phyloP scores from a whole-genome alignment of 768 basidiomycete genomes.

The Xanthoconium purpureum region DNA sequence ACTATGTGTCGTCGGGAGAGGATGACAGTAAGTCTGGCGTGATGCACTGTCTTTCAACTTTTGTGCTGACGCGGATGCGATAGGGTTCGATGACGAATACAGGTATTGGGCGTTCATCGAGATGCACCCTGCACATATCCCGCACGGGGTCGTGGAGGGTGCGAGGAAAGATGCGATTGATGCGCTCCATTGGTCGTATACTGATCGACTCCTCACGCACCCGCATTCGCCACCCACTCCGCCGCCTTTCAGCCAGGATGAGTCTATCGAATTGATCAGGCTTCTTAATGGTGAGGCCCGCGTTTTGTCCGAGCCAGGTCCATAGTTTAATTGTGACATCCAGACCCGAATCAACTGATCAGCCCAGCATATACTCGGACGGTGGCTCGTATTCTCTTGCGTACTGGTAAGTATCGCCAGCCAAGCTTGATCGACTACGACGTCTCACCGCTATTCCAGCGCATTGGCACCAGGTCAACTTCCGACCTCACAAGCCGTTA shows the following conservation, averaged over 20 bases:
- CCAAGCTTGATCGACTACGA: background rate
- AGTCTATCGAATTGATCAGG: conserved; percentile 70
- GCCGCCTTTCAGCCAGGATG: conserved; percentile 71
- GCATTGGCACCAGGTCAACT: conserved; percentile 68
- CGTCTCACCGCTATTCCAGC: conserved; percentile 30
- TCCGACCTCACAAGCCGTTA: conserved; percentile 65
- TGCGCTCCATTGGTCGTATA: conserved; percentile 76
- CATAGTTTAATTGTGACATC: background rate
- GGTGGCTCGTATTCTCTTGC: conserved; percentile 63
- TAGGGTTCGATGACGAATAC: conserved; percentile 74
- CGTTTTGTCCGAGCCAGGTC: background rate
- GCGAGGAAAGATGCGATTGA: conserved; percentile 71
- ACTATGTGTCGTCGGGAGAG: conserved; percentile 23
- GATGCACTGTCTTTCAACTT: background rate
- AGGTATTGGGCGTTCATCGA: conserved; percentile 83
- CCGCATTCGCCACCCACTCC: conserved; percentile 42
- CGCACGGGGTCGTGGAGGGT: conserved; percentile 45
- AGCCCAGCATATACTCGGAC: conserved; percentile 55
- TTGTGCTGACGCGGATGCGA: background rate
- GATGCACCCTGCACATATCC: conserved; percentile 68
- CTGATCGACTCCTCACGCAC: conserved; percentile 69
- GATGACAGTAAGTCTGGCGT: conserved; percentile 39
- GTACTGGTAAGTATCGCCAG: conserved; percentile 51
- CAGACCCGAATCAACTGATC: conserved; percentile 23
- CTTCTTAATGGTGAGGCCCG: conserved; percentile 42